Conservation (phyloP, 2,329 filamentous ascomycete genomes). For the Beauveria sp. region DNA sequence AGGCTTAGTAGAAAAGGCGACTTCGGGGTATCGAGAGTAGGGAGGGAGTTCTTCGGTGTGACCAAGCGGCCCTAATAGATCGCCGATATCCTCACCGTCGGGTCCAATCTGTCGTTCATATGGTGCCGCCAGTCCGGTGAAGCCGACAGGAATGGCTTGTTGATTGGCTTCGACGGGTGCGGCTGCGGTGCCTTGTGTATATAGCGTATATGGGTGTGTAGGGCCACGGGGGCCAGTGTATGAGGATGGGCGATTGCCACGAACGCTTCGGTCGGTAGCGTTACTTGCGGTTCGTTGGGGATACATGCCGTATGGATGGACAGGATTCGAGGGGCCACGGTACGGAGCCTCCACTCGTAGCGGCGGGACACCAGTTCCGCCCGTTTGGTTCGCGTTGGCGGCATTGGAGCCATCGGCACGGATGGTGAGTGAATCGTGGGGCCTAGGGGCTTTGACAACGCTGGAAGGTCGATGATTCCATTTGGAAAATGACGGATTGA, state of each 20-base stretch:
- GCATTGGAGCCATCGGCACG: conserved; percentile 40
- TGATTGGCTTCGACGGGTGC: conserved; percentile 38
- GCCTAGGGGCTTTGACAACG: conserved; percentile 44
- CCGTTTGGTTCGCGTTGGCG: conserved; percentile 22
- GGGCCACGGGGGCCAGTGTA: conserved; percentile 58
- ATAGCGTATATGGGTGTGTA: conserved; percentile 79
- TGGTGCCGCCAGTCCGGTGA: conserved; percentile 55
- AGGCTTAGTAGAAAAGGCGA: conserved; percentile 51
- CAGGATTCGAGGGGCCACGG: conserved; percentile 62
- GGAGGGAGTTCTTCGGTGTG: conserved; percentile 88
- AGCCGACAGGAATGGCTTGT: conserved; percentile 59
- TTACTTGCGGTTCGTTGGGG: conserved; percentile 64
- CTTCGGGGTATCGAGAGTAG: conserved; percentile 83
- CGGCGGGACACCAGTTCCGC: conserved; percentile 27
- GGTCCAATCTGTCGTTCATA: conserved; percentile 70
- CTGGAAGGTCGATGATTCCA: conserved; percentile 41
- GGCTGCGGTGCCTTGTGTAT: conserved; percentile 66
- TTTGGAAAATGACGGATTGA: conserved; percentile 19
- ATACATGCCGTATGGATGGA: conserved; percentile 80
- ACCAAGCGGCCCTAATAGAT: conserved; percentile 79
- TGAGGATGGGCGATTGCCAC: conserved; percentile 28
- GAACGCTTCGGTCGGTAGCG: conserved; percentile 47
- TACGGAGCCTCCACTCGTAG: conserved; percentile 55
- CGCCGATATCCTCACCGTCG: conserved; percentile 78
- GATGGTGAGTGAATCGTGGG: conserved; percentile 42